Base-by-base conservation (phyloP, 176 grass and related monocot species). In the Poa pratensis region DNA sequence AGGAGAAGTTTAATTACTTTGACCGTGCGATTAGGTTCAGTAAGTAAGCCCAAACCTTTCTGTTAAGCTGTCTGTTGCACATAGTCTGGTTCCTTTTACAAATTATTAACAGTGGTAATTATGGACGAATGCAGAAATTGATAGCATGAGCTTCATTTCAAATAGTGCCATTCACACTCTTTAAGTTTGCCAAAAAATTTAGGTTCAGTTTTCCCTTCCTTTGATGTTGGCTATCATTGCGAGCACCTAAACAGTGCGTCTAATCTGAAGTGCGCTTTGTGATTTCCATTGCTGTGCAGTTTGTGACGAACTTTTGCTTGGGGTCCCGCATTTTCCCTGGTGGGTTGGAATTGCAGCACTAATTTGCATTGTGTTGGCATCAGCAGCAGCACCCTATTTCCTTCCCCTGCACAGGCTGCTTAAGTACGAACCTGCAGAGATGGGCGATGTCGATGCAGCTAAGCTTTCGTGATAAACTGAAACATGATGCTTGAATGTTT, bases 291-390 rank as follows among this genome's bases (percentile, higher is more conserved):
- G 66, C 26, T 82, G 9, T 91, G 82, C 89, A 98, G 93, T 89
- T 53, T 95, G 93, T 18, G 96, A 94, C 39, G 81, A 95, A 51
- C 87, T 98, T 73, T n/a, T 91, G 81, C 70, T 98, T 42, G 91
- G 91, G 59, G 87, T 89, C 85, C 91, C 90, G 16, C 79, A 53
- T 78, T 86, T 90, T 85, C 58, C 96, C 46, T 98, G 89, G 96
- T 89, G 91, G 91, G 69, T 94, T 54, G 96, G 87, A 28, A 78
- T 90, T 20, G 88, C 81, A 40, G 90, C 86, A 78, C 8, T 98
- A 28, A 16, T 95, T 11, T 94, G 91, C 79, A 76, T 98, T 74
- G 17, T 87, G 37, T 35, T 98, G 53, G 96, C 93, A 40, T 78
- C 78, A 3, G 0, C 88, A 15, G 32, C 32, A 32, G 34, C 89